Base-by-base conservation (phyloP, 2,329 filamentous ascomycete genomes). In the Diaporthe eres region DNA sequence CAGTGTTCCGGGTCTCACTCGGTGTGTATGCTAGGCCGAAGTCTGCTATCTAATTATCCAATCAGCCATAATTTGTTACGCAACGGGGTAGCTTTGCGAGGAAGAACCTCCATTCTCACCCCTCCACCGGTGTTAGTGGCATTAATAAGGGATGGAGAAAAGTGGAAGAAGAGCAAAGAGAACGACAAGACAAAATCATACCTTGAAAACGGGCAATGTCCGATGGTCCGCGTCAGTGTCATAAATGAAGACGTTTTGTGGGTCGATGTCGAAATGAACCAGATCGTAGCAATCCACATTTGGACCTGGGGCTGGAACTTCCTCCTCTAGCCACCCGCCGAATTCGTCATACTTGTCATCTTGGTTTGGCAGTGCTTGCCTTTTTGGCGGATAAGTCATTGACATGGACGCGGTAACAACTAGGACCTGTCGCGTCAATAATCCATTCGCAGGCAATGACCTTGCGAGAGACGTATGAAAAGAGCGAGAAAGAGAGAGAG, bases 241-340 rank as follows among this genome's bases (percentile, higher is more conserved):
- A 13, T 12, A 19, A 3, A 72, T 22, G 4, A 61, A 61, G 1
- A 72, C n/a, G 8, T 72, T 72, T 12, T 31, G 44, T 2, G 44
- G 42, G 17, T 72, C 70, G 4, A 72, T 10, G 22, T 72, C 70
- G 44, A 72, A 72, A 61, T 72, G 70, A 37, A 72, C 34, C 7
- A 61, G 49, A 4, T 61, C 15, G 4, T 37, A 6, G 2, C 51
- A 4, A 22, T 61, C 15, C 31, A 39, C 19, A 39, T 22, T 12
- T 61, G 22, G 22, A 13, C 22, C 44, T 19, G 58, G 42, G 28
- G 9, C 13, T 15, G 70, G 55, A 34, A 61, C 25, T 2, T 37
- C 42, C 58, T 72, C 70, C 5, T 22, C 12, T 7, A 72, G n/a
- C 15, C 7, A 9, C 7, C 31, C 28, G 22, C 70, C 70, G 4